A percentile compares a stretch with the other conserved stretches of the same genome.
Conservation (phyloP, 176 grass and related monocot species). For the Aegilops sharonensis region DNA sequence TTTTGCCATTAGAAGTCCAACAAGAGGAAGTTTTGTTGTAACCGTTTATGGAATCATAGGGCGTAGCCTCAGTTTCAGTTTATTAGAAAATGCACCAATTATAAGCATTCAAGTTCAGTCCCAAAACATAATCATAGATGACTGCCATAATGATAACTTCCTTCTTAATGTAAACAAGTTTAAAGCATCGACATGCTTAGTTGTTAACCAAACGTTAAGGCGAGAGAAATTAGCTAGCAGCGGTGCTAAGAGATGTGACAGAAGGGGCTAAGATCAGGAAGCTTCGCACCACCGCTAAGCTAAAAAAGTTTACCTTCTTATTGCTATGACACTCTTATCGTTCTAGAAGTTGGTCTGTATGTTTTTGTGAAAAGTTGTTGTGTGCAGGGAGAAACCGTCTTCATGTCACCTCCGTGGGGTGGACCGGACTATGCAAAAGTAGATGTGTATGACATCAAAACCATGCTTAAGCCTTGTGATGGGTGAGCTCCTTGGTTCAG, state of each 20-base stretch:
- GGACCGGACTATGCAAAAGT: conserved; percentile 87
- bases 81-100: not conserved
- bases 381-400: conserved; percentile 73
- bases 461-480: conserved; percentile 90
- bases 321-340: not conserved
- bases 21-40: not conserved
- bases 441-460: conserved; percentile 73
- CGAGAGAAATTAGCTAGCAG: not conserved
- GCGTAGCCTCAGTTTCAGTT: not conserved
- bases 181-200: not conserved
- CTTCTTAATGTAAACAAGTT: not conserved
- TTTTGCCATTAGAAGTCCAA: not conserved
- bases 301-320: not conserved
- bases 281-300: not conserved
- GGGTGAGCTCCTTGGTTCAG: conserved; percentile 53
- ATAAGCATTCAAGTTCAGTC: not conserved
- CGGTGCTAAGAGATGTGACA: not conserved
- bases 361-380: not conserved
- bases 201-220: not conserved
- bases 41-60: not conserved
- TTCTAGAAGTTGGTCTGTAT: conserved; percentile 21
- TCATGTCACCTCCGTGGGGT: conserved; percentile 97
- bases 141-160: not conserved
- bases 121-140: not conserved
- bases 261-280: not conserved